phyloP scores from a whole-genome alignment of 2,329 filamentous ascomycete genomes.

The Aspergillus sp. region DNA sequence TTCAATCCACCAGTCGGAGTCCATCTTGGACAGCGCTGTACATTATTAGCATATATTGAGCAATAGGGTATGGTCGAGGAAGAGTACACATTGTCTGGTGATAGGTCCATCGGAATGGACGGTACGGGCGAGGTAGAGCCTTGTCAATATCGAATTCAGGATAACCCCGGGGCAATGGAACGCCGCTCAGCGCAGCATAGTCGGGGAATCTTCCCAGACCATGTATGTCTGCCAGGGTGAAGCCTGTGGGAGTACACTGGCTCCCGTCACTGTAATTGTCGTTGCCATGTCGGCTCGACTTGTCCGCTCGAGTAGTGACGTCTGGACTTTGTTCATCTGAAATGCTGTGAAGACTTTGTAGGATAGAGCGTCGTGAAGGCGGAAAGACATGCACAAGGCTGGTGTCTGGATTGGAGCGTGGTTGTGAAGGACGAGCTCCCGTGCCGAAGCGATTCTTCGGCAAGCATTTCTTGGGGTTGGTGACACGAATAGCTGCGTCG shows the following conservation, averaged over 20 bases:
- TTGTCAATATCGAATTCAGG: slow-evolving; percentile 65
- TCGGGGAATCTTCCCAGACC: slow-evolving; percentile 75
- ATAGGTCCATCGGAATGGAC: slow-evolving; percentile 80
- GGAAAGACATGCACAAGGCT: too few relatives aligned
- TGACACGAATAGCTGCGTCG: too few relatives aligned
- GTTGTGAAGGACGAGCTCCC: too few relatives aligned
- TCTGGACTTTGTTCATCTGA: too few relatives aligned
- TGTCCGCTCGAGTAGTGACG: too few relatives aligned
- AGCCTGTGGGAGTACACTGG: slow-evolving; percentile 63
- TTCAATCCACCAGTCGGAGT: slow-evolving; percentile 87
- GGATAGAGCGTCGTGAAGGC: not conserved
- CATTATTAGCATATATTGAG: not conserved
- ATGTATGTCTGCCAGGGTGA: slow-evolving; percentile 68
- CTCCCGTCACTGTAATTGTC: not conserved
- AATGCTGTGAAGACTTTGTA: not conserved
- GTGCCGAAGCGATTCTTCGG: too few relatives aligned
- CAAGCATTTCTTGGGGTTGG: too few relatives aligned
- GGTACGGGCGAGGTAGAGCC: slow-evolving; percentile 71
- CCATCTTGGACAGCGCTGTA: slow-evolving; percentile 72
- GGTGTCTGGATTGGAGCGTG: too few relatives aligned
- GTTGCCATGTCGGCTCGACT: too few relatives aligned
- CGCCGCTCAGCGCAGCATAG: slow-evolving; percentile 71
- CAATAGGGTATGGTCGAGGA: slow-evolving; percentile 32
- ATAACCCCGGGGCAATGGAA: slow-evolving; percentile 67
- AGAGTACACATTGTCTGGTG: slow-evolving; percentile 83